phyloP scores from a whole-genome alignment of 139 green algal genomes.

The Mesostigma viride region DNA sequence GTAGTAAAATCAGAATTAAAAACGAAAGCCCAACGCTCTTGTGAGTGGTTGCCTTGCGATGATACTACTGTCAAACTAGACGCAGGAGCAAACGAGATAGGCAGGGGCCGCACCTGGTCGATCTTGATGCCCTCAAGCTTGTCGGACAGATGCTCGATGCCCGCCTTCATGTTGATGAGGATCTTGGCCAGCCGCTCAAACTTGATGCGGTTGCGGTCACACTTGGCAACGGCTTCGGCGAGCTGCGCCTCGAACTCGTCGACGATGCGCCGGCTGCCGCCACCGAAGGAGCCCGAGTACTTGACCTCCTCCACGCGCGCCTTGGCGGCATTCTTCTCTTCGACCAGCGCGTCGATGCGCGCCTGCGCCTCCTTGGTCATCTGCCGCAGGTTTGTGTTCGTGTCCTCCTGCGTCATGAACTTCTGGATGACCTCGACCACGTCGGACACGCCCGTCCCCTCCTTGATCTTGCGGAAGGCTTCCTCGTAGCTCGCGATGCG shows the following conservation, averaged over 20 bases:
- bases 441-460: conserved; percentile 31
- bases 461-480: conserved; percentile 37
- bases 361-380: conserved; percentile 26
- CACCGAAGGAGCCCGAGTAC: conserved; percentile 11
- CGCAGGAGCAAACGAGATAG: too few relatives aligned
- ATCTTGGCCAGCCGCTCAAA: conserved; percentile 23
- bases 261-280: conserved; percentile 11
- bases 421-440: conserved; percentile 28
- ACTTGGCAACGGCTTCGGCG: neutral
- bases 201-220: conserved; percentile 5
- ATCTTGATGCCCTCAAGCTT: conserved; percentile 29
- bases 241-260: conserved; percentile 32
- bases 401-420: conserved; percentile 36
- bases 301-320: conserved; percentile 27
- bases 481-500: conserved; percentile 32
- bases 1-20: too few relatives aligned
- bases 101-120: conserved; percentile 19
- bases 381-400: conserved; percentile 26
- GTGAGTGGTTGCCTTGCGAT: too few relatives aligned
- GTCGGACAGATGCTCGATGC: conserved; percentile 26
- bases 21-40: too few relatives aligned
- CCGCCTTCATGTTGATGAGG: conserved; percentile 29
- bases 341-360: conserved; percentile 21
- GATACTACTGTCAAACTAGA: too few relatives aligned
- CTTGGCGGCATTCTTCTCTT: conserved; percentile 13